phyloP scores from a whole-genome alignment of 2,329 filamentous ascomycete species.

The Iodosphaeria phyllophila region DNA sequence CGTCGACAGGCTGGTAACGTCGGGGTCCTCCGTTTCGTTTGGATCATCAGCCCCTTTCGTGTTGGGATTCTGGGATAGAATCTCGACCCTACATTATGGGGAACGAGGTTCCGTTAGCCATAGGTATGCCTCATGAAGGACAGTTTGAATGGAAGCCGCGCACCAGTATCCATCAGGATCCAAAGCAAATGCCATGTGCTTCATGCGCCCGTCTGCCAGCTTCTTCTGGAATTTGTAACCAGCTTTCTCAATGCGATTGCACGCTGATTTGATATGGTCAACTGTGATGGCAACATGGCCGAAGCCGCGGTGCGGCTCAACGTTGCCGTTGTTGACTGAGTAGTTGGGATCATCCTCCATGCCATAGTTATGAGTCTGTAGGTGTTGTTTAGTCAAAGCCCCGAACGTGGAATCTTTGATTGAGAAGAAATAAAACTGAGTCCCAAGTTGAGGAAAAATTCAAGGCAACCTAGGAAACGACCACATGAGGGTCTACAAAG shows the following conservation, averaged over 20 bases:
- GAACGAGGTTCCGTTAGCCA: too few relatives aligned
- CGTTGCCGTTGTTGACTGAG: conserved; percentile 74
- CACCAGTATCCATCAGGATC: conserved; percentile 82
- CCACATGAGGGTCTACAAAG: too few relatives aligned
- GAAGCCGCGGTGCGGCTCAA: conserved; percentile 68
- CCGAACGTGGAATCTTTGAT: too few relatives aligned
- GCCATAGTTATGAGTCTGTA: conserved; percentile 59
- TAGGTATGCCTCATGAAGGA: too few relatives aligned
- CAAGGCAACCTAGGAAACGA: too few relatives aligned
- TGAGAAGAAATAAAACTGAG: too few relatives aligned
- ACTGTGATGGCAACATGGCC: conserved; percentile 75
- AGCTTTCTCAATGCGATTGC: conserved; percentile 72
- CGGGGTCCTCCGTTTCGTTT: conserved; percentile 47
- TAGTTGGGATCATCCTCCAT: conserved; percentile 72
- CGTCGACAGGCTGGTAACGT: conserved; percentile 44
- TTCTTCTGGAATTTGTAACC: conserved; percentile 95
- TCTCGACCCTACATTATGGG: too few relatives aligned
- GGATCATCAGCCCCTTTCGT: conserved; percentile 34
- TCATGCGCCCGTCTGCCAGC: conserved; percentile 73
- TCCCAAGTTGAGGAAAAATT: too few relatives aligned
- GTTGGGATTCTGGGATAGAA: conserved; percentile 49
- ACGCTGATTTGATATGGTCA: conserved; percentile 75
- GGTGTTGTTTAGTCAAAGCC: too few relatives aligned
- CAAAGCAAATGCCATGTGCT: conserved; percentile 72
- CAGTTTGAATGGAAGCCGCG: too few relatives aligned